Conservation (phyloP, 1,284 basidiomycete species). For the Veloporphyrellus conicus region DNA sequence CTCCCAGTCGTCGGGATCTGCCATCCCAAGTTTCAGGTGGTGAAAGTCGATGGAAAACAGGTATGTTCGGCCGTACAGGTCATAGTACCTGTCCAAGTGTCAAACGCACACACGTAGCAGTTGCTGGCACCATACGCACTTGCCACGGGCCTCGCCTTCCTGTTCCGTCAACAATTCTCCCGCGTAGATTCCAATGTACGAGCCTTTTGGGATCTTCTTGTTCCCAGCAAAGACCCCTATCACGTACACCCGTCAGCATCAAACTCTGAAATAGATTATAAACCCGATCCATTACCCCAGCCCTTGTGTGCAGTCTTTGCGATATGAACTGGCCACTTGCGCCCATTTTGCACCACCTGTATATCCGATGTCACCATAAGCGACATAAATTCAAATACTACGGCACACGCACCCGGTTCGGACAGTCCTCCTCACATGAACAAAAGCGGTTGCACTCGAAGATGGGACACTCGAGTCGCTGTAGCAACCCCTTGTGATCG, state of each 20-base stretch:
- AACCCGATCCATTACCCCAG: conserved; percentile 56
- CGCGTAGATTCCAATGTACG: conserved; percentile 79
- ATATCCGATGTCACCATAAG: neutral
- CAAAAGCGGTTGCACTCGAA: conserved; percentile 87
- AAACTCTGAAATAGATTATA: neutral
- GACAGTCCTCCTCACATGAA: conserved; percentile 74
- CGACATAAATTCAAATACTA: neutral
- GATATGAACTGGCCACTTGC: conserved; percentile 59
- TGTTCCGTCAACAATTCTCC: conserved; percentile 75
- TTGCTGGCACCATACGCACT: conserved; percentile 39
- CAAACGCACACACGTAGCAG: neutral
- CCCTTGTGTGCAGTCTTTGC: conserved; percentile 70
- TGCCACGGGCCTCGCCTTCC: conserved; percentile 64
- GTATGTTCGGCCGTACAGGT: conserved; percentile 76
- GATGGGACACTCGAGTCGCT: conserved; percentile 56
- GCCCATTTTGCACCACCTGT: conserved; percentile 80
- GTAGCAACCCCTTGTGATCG: conserved; percentile 53
- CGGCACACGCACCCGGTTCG: conserved; percentile 60
- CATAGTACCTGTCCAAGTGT: conserved; percentile 58
- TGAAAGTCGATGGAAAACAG: conserved; percentile 80
- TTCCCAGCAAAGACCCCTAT: conserved; percentile 65
- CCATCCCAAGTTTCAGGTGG: conserved; percentile 46
- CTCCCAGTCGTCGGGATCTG: conserved; percentile 36
- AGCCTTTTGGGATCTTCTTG: conserved; percentile 61
- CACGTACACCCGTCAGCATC: conserved; percentile 10